phyloP scores from a whole-genome alignment of 352 stramenopile genomes.

The Plasmopara halstedii region DNA sequence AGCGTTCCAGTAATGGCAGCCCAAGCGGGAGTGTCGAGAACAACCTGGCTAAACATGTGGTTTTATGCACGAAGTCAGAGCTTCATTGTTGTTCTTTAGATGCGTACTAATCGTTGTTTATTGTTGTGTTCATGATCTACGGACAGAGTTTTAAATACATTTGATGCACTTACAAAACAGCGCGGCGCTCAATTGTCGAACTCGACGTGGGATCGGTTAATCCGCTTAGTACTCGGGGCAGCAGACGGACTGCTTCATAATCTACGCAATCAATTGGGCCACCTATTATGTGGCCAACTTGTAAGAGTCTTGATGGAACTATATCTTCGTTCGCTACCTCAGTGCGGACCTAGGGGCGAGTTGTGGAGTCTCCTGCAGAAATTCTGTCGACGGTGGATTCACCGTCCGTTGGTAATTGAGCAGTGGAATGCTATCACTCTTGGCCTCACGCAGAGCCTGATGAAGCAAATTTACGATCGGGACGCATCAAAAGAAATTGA shows the following conservation, averaged over 20 bases:
- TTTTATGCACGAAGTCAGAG: constrained; percentile 58
- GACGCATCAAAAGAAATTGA: constrained; percentile 55
- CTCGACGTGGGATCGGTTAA: constrained; percentile 79
- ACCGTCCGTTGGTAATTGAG: constrained; percentile 79
- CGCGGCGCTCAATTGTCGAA: constrained; percentile 47
- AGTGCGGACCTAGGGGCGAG: constrained; percentile 64
- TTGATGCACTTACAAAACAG: constrained; percentile 65
- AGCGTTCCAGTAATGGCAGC: constrained; percentile 30
- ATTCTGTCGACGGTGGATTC: constrained; percentile 82
- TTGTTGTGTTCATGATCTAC: constrained; percentile 1
- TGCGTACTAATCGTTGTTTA: background rate
- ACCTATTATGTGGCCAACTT: constrained; percentile 65
- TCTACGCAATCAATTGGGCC: constrained; percentile 61
- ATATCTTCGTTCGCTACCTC: constrained; percentile 59
- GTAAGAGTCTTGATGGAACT: constrained; percentile 75
- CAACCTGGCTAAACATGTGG: constrained; percentile 60
- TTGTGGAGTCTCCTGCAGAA: constrained; percentile 78
- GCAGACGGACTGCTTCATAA: constrained; percentile 73
- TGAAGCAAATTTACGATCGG: constrained; percentile 56
- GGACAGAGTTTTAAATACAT: constrained; percentile 65
- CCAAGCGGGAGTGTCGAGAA: constrained; percentile 11
- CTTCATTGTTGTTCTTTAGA: background rate
- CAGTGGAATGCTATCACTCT: constrained; percentile 78
- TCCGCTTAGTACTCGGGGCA: constrained; percentile 67
- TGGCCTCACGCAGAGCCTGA: constrained; percentile 64